Evolutionary conservation across 176 grass and related monocot species (phyloP).

Genomic region (barley (Hordeum vulgare)): DNA sequence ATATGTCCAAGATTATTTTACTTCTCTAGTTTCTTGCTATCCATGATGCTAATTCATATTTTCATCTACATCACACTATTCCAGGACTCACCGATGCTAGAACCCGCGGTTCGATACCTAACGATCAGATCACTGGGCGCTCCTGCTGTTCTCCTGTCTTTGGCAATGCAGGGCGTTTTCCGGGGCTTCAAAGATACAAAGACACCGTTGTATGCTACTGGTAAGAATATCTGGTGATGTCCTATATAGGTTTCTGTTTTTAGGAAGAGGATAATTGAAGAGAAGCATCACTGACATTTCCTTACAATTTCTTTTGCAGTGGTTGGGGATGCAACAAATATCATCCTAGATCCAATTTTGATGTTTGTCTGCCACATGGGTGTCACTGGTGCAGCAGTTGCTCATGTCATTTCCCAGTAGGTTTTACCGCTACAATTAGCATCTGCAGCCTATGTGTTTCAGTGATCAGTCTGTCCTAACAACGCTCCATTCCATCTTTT

Average conservation of each 20-base stretch:
- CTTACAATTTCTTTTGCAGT: conserved; percentile 33
- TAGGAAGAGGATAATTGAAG: neutral
- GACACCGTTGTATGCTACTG: conserved; percentile 88
- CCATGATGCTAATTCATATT: neutral
- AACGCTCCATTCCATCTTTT: neutral
- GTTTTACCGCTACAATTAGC: conserved; percentile 13
- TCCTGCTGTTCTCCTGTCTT: conserved; percentile 85
- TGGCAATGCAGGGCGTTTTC: conserved; percentile 99
- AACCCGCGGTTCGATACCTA: conserved; percentile 80
- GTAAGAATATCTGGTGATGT: conserved; percentile 28
- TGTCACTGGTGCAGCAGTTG: conserved; percentile 90
- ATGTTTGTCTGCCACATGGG: conserved; percentile 90
- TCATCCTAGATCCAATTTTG: conserved; percentile 91
- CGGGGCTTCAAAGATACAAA: conserved; percentile 91
- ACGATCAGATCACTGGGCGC: conserved; percentile 83
- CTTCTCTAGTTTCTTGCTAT: neutral
- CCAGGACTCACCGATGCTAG: conserved; percentile 76
- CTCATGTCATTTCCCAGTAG: conserved; percentile 94
- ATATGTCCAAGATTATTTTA: neutral
- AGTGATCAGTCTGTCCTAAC: conserved; percentile 15
- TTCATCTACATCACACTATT: neutral
- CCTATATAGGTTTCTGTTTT: neutral
- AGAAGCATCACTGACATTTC: neutral
- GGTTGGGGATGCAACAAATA: conserved; percentile 75
- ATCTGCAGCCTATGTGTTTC: neutral